Conservation (phyloP, 306 rosid genomes). For the Dryas alaskensis region DNA sequence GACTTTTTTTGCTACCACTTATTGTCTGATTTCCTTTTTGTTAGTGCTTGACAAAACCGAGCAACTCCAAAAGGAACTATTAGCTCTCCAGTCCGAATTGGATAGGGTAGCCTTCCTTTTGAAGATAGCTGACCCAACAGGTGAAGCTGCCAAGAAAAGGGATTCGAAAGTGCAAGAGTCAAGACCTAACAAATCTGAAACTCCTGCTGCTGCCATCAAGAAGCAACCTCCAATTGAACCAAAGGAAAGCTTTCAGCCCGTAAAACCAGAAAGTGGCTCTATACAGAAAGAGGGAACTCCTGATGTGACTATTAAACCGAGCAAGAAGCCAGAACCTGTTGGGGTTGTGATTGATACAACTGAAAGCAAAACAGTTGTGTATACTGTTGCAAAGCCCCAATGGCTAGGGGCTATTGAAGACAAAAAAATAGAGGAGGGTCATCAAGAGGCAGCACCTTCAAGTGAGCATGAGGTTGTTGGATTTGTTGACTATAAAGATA, state of each 20-base stretch:
- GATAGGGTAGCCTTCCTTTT: slow-evolving; percentile 75
- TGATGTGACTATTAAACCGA: slow-evolving; percentile 33
- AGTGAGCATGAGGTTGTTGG: slow-evolving; percentile 47
- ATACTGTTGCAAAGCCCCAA: slow-evolving; percentile 63
- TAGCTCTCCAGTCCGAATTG: slow-evolving; percentile 74
- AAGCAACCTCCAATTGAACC: slow-evolving; percentile 42
- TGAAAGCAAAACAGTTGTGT: slow-evolving; percentile 47
- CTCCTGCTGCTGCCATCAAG: slow-evolving; percentile 31
- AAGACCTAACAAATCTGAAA: slow-evolving; percentile 40
- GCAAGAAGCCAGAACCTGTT: slow-evolving; percentile 37
- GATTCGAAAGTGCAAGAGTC: slow-evolving; percentile 51
- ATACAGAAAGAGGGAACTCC: slow-evolving; percentile 35
- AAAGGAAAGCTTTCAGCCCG: slow-evolving; percentile 34
- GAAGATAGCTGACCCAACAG: slow-evolving; percentile 93
- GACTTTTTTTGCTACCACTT: slow-evolving; percentile 9
- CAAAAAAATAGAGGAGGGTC: slow-evolving; percentile 43
- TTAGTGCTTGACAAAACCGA: slow-evolving; percentile 66
- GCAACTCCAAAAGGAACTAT: slow-evolving; percentile 65
- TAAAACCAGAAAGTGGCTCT: slow-evolving; percentile 34
- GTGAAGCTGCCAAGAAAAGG: slow-evolving; percentile 85
- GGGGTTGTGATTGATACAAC: slow-evolving; percentile 30
- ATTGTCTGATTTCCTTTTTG: slow-evolving; percentile 34
- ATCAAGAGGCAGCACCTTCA: slow-evolving; percentile 33
- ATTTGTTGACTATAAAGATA: slow-evolving; percentile 89
- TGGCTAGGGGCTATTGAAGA: slow-evolving; percentile 86